Evolutionary conservation across 1,284 basidiomycete species (phyloP), one percentile per base, ranked within the genome.

Genomic region (Apiotrichum laibachii): DNA sequence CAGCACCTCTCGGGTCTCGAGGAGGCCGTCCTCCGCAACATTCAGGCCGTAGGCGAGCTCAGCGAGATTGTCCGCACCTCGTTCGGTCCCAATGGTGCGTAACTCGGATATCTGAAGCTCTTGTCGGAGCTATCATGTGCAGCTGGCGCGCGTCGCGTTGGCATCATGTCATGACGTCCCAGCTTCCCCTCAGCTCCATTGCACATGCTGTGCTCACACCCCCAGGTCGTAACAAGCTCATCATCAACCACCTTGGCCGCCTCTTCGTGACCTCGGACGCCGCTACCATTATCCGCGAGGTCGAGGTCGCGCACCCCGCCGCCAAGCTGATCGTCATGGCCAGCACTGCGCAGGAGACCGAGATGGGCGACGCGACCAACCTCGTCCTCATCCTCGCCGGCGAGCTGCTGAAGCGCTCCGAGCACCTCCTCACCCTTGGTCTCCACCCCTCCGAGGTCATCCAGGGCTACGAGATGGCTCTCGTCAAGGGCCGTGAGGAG

Each of bases 321-420:
- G 96, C 93, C 34, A 99, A 98, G 79, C 82, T 99, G 12, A 82
- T 99, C 15, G 95, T 99, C 35, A 96, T 98, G 91, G 93, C 94
- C 19, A 92, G 90, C 44, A 92, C 97, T 73, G 90, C 95, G 37
- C 96, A 99, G 77, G 95, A 98, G 79, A 79, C 87, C 1, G 96
- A 99, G 90, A 95, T 98, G 90, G 96, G 95, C 58, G 96, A 99
- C 80, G 86, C 90, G 53, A 98, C 95, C 56, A 98, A 98, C 79
- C 85, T 90, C 72, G 94, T 99, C 48, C 81, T 99, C 72, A 99
- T 99, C 73, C 82, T 99, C 50, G 93, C 91, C 8, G 96, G 96
- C 58, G 95, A 99, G 80, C 83, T 99, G 53, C 82, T 99, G 67
- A 97, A 96, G 80, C 89, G 91, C 73, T 89, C 95, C 2, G 95